Conservation (phyloP, 768 basidiomycete genomes). For the Inosperma sp. region DNA sequence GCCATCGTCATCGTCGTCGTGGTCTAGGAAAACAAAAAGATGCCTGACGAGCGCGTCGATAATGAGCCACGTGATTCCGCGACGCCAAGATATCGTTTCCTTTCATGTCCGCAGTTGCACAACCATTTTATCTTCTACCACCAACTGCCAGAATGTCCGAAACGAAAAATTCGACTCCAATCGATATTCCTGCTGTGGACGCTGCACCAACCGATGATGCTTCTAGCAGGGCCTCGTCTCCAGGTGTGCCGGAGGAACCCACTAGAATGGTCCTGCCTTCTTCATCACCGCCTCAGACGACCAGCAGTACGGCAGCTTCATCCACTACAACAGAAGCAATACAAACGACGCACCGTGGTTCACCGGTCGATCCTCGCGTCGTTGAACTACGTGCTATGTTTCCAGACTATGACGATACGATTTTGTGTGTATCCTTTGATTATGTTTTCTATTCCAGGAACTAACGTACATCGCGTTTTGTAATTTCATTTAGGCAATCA, state of each 20-base stretch:
- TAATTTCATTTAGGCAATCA: conserved; percentile 56
- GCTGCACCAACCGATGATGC: neutral
- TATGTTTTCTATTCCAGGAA: conserved; percentile 2
- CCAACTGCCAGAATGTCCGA: neutral
- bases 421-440: conserved; percentile 46
- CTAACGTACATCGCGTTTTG: neutral
- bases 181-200: neutral
- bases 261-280: neutral
- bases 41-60: neutral
- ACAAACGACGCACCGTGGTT: conserved; percentile 15
- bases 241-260: neutral
- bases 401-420: conserved; percentile 72
- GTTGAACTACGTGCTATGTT: conserved; percentile 62
- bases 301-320: neutral
- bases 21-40: neutral
- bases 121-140: neutral
- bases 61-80: conserved; percentile 2
- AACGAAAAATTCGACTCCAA: conserved; percentile 1
- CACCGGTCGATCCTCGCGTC: conserved; percentile 44
- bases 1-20: conserved; percentile 10
- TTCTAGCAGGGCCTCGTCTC: neutral
- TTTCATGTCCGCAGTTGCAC: too few relatives aligned
- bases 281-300: neutral
- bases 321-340: neutral
- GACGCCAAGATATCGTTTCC: conserved; percentile 6